A percentile compares a stretch with the other conserved stretches of the same genome.
Conservation (phyloP, 2,329 filamentous ascomycete genomes). For the Elsinoe necatrix region DNA sequence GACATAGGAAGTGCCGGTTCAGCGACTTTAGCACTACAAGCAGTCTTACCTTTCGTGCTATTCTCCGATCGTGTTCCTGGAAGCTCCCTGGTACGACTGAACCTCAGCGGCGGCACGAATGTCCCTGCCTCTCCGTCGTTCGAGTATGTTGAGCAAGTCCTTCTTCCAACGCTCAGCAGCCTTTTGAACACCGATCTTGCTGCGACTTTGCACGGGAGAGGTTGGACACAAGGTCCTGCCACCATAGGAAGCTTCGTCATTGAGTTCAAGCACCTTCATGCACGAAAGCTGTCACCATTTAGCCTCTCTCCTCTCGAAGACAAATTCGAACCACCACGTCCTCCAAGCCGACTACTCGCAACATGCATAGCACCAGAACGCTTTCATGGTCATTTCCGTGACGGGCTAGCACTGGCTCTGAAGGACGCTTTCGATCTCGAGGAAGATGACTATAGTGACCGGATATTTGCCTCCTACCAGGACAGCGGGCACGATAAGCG, state of each 20-base stretch:
- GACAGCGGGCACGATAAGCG: constrained; percentile 22
- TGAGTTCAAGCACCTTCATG: constrained; percentile 36
- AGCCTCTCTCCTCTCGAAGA: not conserved
- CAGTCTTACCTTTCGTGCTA: constrained; percentile 50
- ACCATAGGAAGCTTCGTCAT: constrained; percentile 45
- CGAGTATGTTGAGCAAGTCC: constrained; percentile 49
- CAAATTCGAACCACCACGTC: not conserved
- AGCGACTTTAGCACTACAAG: constrained; percentile 50
- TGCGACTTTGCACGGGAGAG: constrained; percentile 38
- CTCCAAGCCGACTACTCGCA: not conserved
- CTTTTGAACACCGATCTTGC: constrained; percentile 44
- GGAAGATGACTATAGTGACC: not conserved
- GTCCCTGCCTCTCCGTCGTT: constrained; percentile 46
- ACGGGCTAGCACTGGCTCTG: not conserved
- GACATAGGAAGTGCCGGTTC: constrained; percentile 44
- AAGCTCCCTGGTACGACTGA: not conserved
- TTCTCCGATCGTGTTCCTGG: constrained; percentile 25
- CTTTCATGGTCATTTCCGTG: constrained; percentile 13
- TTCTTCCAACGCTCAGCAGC: constrained; percentile 44
- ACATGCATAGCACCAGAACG: not conserved
- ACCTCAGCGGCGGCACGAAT: constrained; percentile 51
- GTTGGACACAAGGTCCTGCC: constrained; percentile 44
- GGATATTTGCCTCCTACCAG: constrained; percentile 17
- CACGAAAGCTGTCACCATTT: not conserved
- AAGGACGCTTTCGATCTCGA: not conserved